These are phyloP conservation scores for Plasmodium cynomolgi DNA, from an alignment of 169 alveolate genomes.

Conservation along the genomic window DNA sequence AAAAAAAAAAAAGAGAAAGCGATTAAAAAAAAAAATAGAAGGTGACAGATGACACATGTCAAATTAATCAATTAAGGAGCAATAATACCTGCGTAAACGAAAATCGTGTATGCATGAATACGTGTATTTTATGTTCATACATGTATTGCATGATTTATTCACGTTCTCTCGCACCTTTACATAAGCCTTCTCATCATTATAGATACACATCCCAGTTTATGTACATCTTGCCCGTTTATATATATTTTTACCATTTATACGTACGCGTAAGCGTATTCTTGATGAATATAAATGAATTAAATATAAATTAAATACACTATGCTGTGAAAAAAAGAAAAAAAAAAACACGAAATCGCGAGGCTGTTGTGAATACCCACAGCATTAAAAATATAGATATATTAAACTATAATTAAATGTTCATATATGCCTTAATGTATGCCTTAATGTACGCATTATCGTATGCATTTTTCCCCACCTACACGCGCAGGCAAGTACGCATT, in stretches of 20 bases:
- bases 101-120: neutral
- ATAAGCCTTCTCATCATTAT: neutral
- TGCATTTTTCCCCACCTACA: neutral
- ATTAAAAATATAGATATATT: conserved; percentile 14
- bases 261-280: neutral
- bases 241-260: neutral
- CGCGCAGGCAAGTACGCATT: neutral
- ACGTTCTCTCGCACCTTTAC: neutral
- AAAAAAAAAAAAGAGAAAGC: conserved; percentile 4
- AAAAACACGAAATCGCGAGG: neutral
- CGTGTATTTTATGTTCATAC: neutral
- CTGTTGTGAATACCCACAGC: conserved; percentile 3
- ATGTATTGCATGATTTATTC: neutral
- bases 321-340: neutral
- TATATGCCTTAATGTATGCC: neutral
- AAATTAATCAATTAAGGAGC: conserved; percentile 1
- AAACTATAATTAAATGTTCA: conserved; percentile 20
- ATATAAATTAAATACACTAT: neutral
- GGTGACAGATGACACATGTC: neutral
- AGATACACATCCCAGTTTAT: neutral
- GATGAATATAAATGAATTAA: conserved; percentile 16
- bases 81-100: neutral
- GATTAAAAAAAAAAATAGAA: neutral
- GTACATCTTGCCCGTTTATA: neutral
- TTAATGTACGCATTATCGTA: neutral